Evolutionary conservation across 2,329 filamentous ascomycete species (phyloP).

Genomic region (Tolypocladium pustulatum): DNA sequence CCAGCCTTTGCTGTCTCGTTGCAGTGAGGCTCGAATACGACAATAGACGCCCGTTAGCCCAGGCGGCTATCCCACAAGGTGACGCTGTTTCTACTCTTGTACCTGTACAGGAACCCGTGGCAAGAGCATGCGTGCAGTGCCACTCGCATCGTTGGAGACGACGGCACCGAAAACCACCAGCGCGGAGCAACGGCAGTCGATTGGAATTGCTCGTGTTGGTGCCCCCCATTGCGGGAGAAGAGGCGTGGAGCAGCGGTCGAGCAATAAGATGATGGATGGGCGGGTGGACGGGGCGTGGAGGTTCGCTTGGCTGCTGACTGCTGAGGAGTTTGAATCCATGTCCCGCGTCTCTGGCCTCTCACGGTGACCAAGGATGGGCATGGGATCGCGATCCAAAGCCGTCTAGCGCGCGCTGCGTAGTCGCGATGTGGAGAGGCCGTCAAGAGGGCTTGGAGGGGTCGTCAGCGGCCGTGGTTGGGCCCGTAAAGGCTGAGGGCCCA

Average conservation of each 20-base stretch:
- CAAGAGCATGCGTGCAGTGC: not conserved
- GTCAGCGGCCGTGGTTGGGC: not conserved
- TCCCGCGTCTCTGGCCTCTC: not conserved
- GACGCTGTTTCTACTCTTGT: not conserved
- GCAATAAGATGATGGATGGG: not conserved
- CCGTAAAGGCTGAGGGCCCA: not conserved
- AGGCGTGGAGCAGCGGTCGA: not conserved
- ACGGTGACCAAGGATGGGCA: not conserved
- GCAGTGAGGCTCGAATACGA: not conserved
- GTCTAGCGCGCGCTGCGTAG: not conserved
- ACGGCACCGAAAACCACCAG: not conserved
- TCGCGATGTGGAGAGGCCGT: not conserved
- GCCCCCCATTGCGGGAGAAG: not conserved
- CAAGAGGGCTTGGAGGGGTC: not conserved
- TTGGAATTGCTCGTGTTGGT: not conserved
- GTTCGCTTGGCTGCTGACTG: not conserved
- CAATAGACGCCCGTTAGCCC: not conserved
- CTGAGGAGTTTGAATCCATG: not conserved
- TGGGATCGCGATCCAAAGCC: not conserved
- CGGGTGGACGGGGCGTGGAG: not conserved
- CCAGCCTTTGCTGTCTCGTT: not conserved
- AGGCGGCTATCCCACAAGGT: not conserved
- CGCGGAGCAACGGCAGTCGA: not conserved
- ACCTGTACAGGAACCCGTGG: not conserved
- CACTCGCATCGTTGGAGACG: not conserved